These are phyloP conservation scores for Avena eriantha DNA, from an alignment of 176 grass and related monocot species.

Conservation along the genomic window DNA sequence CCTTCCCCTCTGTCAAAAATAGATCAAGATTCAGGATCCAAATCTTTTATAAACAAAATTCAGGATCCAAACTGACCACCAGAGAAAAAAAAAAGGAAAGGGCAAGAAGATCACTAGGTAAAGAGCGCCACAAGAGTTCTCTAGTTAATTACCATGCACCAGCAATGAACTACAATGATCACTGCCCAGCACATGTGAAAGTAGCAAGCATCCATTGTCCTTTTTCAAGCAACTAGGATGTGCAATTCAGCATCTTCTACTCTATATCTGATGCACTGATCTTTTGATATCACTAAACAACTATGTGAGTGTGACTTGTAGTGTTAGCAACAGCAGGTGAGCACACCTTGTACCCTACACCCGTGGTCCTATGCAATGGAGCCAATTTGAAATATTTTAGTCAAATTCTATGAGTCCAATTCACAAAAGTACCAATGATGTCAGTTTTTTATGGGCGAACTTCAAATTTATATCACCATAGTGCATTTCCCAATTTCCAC, in stretches of 20 bases:
- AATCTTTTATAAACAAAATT: slow-evolving; percentile 34
- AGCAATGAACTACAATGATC: neutral
- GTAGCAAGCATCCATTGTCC: slow-evolving; percentile 15
- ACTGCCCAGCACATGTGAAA: slow-evolving; percentile 23
- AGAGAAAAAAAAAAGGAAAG: neutral
- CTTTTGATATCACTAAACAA: slow-evolving; percentile 20
- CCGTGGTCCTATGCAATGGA: neutral
- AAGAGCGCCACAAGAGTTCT: neutral
- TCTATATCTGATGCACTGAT: neutral
- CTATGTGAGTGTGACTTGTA: neutral
- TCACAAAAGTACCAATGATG: neutral
- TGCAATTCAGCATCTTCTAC: slow-evolving; percentile 37
- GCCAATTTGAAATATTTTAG: neutral
- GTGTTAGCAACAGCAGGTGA: neutral
- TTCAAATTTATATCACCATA: slow-evolving; percentile 5
- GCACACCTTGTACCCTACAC: neutral
- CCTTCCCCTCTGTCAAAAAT: slow-evolving; percentile 41
- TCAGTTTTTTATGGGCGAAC: neutral
- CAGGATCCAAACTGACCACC: slow-evolving; percentile 40
- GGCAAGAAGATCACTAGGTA: neutral
- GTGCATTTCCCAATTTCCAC: neutral
- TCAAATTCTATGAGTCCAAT: neutral
- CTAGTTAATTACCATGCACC: neutral
- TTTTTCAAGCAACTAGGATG: neutral
- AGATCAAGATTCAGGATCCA: slow-evolving; percentile 61